These are phyloP conservation scores for Rhodotorula sp. DNA, from an alignment of 1,284 basidiomycete species.

Conservation along the genomic window DNA sequence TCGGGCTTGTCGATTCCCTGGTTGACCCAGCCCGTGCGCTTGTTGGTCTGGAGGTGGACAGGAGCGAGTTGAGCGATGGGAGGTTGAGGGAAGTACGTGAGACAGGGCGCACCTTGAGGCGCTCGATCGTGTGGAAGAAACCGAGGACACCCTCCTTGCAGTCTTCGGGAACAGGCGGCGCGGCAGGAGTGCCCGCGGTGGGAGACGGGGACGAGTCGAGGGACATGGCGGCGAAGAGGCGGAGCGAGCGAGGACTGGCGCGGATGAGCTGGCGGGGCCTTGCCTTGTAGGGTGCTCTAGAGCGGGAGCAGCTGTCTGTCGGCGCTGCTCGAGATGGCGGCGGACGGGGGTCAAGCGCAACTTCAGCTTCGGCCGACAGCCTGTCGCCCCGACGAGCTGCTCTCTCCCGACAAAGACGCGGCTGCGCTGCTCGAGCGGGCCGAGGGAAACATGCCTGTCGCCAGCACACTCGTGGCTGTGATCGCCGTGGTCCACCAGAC, in stretches of 20 bases:
- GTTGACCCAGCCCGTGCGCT: slow-evolving; percentile 90
- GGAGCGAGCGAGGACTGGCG: not conserved
- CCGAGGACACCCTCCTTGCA: slow-evolving; percentile 60
- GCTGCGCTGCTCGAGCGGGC: not conserved
- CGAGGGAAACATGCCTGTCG: not conserved
- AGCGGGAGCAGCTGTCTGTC: too few species aligned
- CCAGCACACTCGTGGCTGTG: not conserved
- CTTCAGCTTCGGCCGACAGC: too few species aligned
- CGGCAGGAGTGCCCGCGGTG: slow-evolving; percentile 15
- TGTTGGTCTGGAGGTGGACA: slow-evolving; percentile 67
- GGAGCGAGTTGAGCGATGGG: not conserved
- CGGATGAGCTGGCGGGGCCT: too few species aligned
- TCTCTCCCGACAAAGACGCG: not conserved
- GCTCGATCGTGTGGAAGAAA: slow-evolving; percentile 84
- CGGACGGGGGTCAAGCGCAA: too few species aligned
- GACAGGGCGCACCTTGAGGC: slow-evolving; percentile 67
- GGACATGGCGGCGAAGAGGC: not conserved
- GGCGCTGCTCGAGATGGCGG: too few species aligned
- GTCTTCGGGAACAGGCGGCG: slow-evolving; percentile 22
- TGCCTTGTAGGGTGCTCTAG: not conserved
- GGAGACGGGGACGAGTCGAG: not conserved
- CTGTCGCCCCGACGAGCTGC: too few species aligned
- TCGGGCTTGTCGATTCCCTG: slow-evolving; percentile 63
- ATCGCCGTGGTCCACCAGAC: slow-evolving; percentile 2
- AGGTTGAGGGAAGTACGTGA: not conserved